Evolutionary conservation across 768 basidiomycete genomes (phyloP), one percentile per base, ranked within the genome.

Genomic region (Lactifluus piperatus): DNA sequence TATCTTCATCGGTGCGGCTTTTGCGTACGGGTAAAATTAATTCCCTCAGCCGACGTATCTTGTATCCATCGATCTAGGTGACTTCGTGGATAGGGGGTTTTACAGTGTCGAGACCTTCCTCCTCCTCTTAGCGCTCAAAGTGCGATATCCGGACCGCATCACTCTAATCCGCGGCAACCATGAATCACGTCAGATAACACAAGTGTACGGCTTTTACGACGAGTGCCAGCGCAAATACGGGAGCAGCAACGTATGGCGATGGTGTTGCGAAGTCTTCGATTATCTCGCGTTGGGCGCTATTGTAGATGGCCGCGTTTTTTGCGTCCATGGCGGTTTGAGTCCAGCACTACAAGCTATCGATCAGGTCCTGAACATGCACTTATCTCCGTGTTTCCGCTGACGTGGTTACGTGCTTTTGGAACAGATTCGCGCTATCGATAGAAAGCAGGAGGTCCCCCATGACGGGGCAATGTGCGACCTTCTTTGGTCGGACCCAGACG

Each of bases 401-500:
- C 26, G 14, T 24, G 48, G 48, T 32, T 43, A 18, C 22, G 43
- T 44, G 22, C 43, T 9, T 24, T 44, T 44, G 43, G n/a, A 22
- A 44, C 51, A 90, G 94, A 97, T 98, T 66, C 88, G 95, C 51
- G 80, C 85, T 37, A 95, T 98, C 66, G 94, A 97, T 76, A 76
- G 95, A 34, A 94, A 94, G 71, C 93, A 95, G 71, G 95, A 98
- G 70, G 95, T 98, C 24, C 95, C 95, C 27, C 95, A 98, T 71
- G 95, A 98, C 69, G 95, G 95, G 13, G 86, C 94, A 8, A 97
- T 98, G 95, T 98, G 95, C 68, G 95, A 98, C 73, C 77, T 98
- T 2, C 77, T 98, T n/a, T 98, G 95, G 95, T 97, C 94, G 59
- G 95, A 98, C 76, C 95, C 95, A 46, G 95, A 98, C 71, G 94